phyloP scores from a whole-genome alignment of 768 basidiomycete genomes.

The button mushroom (Agaricus bisporus) region DNA sequence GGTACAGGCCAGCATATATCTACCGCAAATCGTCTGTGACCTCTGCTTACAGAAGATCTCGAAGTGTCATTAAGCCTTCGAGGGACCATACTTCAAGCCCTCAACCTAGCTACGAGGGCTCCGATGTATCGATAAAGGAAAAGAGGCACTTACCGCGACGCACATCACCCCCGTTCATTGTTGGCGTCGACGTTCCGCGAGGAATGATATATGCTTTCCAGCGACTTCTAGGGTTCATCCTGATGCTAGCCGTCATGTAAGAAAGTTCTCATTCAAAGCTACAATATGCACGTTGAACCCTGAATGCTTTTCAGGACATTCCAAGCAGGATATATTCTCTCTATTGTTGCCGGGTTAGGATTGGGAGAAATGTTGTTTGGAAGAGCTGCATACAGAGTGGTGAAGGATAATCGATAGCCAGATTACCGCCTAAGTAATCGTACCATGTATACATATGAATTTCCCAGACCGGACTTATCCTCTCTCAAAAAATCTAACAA shows the following conservation, averaged over 20 bases:
- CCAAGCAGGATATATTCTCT: constrained; percentile 70
- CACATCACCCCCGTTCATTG: constrained; percentile 56
- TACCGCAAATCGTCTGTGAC: too few relatives aligned
- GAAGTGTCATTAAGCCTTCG: neutral
- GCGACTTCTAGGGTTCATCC: constrained; percentile 52
- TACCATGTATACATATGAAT: neutral
- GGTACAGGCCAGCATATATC: constrained; percentile 27
- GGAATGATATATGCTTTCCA: constrained; percentile 63
- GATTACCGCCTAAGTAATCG: neutral
- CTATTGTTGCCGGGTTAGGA: constrained; percentile 64
- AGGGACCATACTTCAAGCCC: neutral
- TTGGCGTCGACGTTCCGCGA: constrained; percentile 62
- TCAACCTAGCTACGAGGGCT: neutral
- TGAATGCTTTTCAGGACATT: constrained; percentile 57
- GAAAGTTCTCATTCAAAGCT: constrained; percentile 17
- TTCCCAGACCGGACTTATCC: too few relatives aligned
- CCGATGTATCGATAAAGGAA: constrained; percentile 2
- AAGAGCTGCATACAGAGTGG: constrained; percentile 27
- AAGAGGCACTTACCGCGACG: constrained; percentile 19
- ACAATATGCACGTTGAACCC: neutral
- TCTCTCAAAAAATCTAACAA: too few relatives aligned
- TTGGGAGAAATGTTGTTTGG: constrained; percentile 74
- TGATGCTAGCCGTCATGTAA: constrained; percentile 84
- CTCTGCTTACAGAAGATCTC: neutral
- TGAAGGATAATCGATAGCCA: constrained; percentile 14